These are phyloP conservation scores for Conticribra weissflogii DNA, from an alignment of 108 stramenopile genomes.

Conservation along the genomic window DNA sequence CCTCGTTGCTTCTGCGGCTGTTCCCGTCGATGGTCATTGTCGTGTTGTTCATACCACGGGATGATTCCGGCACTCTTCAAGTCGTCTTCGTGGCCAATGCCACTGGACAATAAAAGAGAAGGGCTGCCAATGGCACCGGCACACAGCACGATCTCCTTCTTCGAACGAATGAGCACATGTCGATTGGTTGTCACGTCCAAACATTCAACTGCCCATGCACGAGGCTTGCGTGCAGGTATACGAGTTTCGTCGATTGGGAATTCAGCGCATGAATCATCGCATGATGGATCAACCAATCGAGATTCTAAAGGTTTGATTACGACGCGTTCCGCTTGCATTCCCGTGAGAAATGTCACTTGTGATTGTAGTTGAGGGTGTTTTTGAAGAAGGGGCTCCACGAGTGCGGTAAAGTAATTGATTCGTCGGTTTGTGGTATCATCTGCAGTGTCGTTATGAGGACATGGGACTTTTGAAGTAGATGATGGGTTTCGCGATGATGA, in stretches of 20 bases:
- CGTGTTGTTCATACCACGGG: slow-evolving; percentile 42
- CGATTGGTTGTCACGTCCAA: not conserved
- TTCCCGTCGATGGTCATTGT: not conserved
- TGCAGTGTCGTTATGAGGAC: not conserved
- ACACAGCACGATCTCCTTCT: slow-evolving; percentile 55
- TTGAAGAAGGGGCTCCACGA: slow-evolving; percentile 61
- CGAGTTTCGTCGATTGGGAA: slow-evolving; percentile 1
- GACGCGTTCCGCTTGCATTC: slow-evolving; percentile 62
- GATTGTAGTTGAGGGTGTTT: slow-evolving; percentile 45
- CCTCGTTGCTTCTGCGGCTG: not conserved
- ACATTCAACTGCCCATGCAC: slow-evolving; percentile 41
- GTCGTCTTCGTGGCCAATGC: slow-evolving; percentile 56
- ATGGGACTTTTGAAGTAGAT: not conserved
- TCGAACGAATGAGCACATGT: slow-evolving; percentile 21
- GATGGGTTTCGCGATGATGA: not conserved
- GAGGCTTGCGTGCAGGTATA: slow-evolving; percentile 26
- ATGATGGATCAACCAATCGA: slow-evolving; percentile 27
- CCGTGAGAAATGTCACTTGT: slow-evolving; percentile 45
- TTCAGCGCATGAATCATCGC: not conserved
- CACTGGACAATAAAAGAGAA: slow-evolving; percentile 63
- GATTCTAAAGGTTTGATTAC: too few relatives aligned
- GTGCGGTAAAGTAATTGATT: slow-evolving; percentile 65
- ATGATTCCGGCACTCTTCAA: slow-evolving; percentile 38
- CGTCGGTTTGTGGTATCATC: slow-evolving; percentile 30
- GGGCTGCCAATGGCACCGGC: slow-evolving; percentile 78